Evolutionary conservation across 352 stramenopile genomes (phyloP).

Genomic region (Thalassiosira oceanica): DNA sequence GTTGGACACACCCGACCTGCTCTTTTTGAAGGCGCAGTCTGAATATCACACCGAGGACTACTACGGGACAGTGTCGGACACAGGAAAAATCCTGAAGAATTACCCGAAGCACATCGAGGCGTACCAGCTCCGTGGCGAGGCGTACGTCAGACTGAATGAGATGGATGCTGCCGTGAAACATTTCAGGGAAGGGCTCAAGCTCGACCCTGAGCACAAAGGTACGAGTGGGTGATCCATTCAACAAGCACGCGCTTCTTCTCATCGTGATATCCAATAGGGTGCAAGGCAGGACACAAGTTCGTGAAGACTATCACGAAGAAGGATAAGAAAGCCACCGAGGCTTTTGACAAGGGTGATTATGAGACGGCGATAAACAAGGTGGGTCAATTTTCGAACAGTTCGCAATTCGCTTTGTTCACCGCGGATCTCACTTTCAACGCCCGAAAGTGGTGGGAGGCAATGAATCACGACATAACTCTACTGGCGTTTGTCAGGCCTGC

Average conservation of each 20-base stretch:
- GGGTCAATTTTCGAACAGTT: no score
- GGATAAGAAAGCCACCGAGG: conserved; percentile 69
- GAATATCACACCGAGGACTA: conserved; percentile 67
- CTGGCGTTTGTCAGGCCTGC: conserved; percentile 48
- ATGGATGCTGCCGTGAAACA: conserved; percentile 78
- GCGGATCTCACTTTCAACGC: no score
- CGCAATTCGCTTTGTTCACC: no score
- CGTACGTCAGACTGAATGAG: conserved; percentile 78
- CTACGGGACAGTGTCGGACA: conserved; percentile 75
- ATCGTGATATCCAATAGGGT: conserved; percentile 31
- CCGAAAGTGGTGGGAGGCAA: conserved; percentile 61
- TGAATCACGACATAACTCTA: conserved; percentile 58
- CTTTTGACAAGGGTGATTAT: conserved; percentile 43
- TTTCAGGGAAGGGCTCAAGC: conserved; percentile 80
- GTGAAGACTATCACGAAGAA: conserved; percentile 76
- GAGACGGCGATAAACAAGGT: conserved; percentile 40
- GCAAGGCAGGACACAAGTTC: conserved; percentile 77
- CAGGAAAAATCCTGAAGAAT: conserved; percentile 75
- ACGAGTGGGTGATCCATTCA: conserved; percentile 6
- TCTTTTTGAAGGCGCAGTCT: conserved; percentile 55
- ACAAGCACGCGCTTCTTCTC: neutral
- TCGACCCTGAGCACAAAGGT: conserved; percentile 82
- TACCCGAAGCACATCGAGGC: conserved; percentile 77
- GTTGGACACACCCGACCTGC: conserved; percentile 61
- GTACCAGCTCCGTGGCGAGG: conserved; percentile 72